Base-by-base conservation (phyloP, 371 early-diverging fungal genomes). In the Nematocida sp. region DNA sequence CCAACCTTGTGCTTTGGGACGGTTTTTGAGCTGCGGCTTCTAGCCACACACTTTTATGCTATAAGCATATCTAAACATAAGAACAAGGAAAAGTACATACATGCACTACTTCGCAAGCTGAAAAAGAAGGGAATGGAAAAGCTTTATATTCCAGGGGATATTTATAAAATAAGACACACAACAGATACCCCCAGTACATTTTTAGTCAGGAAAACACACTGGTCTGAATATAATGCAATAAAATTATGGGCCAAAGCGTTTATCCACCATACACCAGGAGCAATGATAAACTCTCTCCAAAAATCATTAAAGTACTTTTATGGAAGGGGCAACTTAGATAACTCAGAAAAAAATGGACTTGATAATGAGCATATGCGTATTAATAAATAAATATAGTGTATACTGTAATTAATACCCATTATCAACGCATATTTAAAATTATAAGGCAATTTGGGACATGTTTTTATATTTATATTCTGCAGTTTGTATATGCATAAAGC, bases 91-190 rank as follows among this genome's bases (percentile, higher is more conserved):
- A 25, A 40, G 50, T 73, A 82, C 66, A 62, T 85, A n/a, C 50
- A 66, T 3, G 58, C 82, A 6, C 45, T 83, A 4, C 80, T 87
- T 25, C 69, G 83, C 20, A 80, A 72, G 54, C 66, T 86, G 27
- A 61, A 62, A 66, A 69, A 76, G 18, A 42, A 84, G 46, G 66
- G 82, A n/a, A 84, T 72, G 62, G 47, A 85, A 11, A 87, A 86
- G 71, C 71, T 87, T n/a, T 86, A 73, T 61, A 64, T 72, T 44
- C 86, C 87, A 0, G 86, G 87, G 46, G 75, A 67, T n/a, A 67
- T 85, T 13, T 75, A 73, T 42, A 85, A 86, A 45, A 72, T 82
- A 55, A n/a, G 60, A 75, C 69, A 78, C 71, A 78, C 80, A 5
- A 45, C 45, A 50, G 55, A 52, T 5, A 45, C 15, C 1, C 80